These are phyloP conservation scores for Rhytidhysteron rufulum DNA, from an alignment of 2,329 filamentous ascomycete species.

Conservation along the genomic window DNA sequence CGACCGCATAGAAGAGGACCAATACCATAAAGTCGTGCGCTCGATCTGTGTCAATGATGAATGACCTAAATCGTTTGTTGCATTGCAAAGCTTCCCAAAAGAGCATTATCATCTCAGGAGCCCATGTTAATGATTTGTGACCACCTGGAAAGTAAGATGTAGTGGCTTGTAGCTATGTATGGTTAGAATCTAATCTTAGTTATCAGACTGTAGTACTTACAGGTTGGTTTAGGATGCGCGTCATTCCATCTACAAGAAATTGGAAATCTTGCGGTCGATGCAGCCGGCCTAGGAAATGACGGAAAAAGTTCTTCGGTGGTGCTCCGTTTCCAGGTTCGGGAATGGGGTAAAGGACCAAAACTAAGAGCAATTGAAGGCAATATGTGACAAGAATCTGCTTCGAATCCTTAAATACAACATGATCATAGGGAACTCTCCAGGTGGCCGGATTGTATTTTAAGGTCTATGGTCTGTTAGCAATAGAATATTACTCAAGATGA, in stretches of 20 bases:
- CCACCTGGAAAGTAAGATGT: constrained; percentile 83
- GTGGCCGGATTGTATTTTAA: constrained; percentile 93
- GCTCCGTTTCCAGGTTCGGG: constrained; percentile 66
- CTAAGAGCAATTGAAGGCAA: constrained; percentile 83
- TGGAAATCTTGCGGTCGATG: constrained; percentile 96
- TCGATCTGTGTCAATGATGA: constrained; percentile 92
- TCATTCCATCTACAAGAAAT: constrained; percentile 94
- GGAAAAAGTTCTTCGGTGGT: constrained; percentile 83
- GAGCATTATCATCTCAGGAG: constrained; percentile 92
- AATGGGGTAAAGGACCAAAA: constrained; percentile 80
- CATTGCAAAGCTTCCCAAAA: constrained; percentile 98
- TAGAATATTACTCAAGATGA: no score
- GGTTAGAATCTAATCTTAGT: constrained; percentile 16
- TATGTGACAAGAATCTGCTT: constrained; percentile 90
- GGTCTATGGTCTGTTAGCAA: constrained; percentile 54
- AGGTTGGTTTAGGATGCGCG: constrained; percentile 84
- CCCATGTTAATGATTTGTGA: constrained; percentile 76
- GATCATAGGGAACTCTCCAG: constrained; percentile 93
- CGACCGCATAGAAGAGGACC: constrained; percentile 86
- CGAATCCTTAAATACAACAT: constrained; percentile 84
- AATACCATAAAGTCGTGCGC: constrained; percentile 91
- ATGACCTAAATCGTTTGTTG: constrained; percentile 94
- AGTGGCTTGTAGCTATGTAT: constrained; percentile 68
- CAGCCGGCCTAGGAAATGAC: constrained; percentile 84
- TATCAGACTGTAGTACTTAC: constrained; percentile 32